Conservation (phyloP, 164 flowering plant genomes). For the Tinospora cordifolia region DNA sequence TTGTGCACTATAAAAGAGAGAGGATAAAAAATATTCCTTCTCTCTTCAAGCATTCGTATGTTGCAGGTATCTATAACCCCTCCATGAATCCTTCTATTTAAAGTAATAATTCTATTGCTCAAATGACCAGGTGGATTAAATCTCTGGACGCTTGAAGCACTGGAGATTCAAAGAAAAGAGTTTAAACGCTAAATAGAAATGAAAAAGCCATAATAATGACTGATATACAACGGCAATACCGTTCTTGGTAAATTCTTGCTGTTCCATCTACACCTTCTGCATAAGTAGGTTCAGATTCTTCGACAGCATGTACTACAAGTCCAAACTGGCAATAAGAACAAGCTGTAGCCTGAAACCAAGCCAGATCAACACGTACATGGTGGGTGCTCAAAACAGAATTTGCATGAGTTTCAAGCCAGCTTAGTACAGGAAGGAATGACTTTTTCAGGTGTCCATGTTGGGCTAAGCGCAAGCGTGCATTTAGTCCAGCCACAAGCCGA, state of each 20-base stretch:
- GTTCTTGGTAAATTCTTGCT: slow-evolving; percentile 24
- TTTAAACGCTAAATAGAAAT: background rate
- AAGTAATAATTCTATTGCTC: slow-evolving; percentile 29
- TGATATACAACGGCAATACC: slow-evolving; percentile 32
- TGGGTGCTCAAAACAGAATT: slow-evolving; percentile 58
- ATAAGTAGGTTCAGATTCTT: slow-evolving; percentile 25
- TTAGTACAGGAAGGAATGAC: slow-evolving; percentile 50
- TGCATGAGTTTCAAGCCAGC: slow-evolving; percentile 83
- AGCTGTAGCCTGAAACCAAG: slow-evolving; percentile 70
- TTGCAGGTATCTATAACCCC: slow-evolving; percentile 52
- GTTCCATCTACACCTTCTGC: slow-evolving; percentile 25
- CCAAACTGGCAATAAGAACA: slow-evolving; percentile 78
- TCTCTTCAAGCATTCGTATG: slow-evolving; percentile 61
- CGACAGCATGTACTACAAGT: slow-evolving; percentile 45
- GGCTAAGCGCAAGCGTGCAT: slow-evolving; percentile 84
- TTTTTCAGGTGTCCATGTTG: slow-evolving; percentile 52
- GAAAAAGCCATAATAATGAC: background rate
- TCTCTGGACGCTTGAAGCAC: slow-evolving; percentile 23
- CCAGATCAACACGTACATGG: slow-evolving; percentile 63
- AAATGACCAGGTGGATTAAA: slow-evolving; percentile 23
- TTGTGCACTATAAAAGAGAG: slow-evolving; percentile 73
- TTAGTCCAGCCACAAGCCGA: slow-evolving; percentile 83
- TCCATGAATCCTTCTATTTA: slow-evolving; percentile 37
- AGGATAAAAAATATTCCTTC: slow-evolving; percentile 54
- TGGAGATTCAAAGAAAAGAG: slow-evolving; percentile 18